Percentiles rank a stretch among this genome's conserved stretches.
These are phyloP conservation scores for Phytophthora crassamura DNA, from an alignment of 352 stramenopile genomes.

Conservation along the genomic window DNA sequence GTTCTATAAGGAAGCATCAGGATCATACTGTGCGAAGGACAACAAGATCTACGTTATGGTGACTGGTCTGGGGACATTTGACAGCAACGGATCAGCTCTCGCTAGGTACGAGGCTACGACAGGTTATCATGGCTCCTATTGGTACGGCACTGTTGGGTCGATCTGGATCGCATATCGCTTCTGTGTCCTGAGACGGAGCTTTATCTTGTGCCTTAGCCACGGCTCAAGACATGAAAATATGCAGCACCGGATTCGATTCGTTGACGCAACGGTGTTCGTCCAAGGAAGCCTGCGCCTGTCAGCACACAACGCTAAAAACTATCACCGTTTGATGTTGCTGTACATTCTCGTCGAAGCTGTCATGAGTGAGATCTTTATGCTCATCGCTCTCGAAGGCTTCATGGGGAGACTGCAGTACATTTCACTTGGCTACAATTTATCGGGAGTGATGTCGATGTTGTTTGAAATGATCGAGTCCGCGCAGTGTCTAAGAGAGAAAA, in stretches of 20 bases:
- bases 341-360: conserved; percentile 32
- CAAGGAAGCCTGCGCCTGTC: conserved; percentile 30
- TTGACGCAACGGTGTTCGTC: conserved; percentile 25
- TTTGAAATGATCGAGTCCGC: conserved; percentile 35
- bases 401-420: conserved; percentile 26
- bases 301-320: conserved; percentile 27
- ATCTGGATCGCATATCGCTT: conserved; percentile 19
- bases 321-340: conserved; percentile 21
- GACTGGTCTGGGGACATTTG: conserved; percentile 15
- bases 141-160: conserved; percentile 17
- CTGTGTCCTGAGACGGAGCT: conserved; percentile 19
- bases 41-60: conserved; percentile 10
- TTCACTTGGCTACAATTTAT: conserved; percentile 36
- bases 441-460: conserved; percentile 27
- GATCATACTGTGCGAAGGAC: conserved; percentile 24
- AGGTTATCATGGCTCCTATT: conserved; percentile 19
- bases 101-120: neutral
- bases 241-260: conserved; percentile 1
- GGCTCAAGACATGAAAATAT: conserved; percentile 1
- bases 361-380: conserved; percentile 38
- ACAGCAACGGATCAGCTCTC: conserved; percentile 18
- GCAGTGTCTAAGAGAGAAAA: conserved; percentile 7
- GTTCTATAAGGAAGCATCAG: conserved; percentile 27
- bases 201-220: conserved; percentile 16
- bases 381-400: conserved; percentile 26